These are phyloP conservation scores for Recurvomyces mirabilis DNA, from an alignment of 495 filamentous ascomycete genomes.

Conservation along the genomic window DNA sequence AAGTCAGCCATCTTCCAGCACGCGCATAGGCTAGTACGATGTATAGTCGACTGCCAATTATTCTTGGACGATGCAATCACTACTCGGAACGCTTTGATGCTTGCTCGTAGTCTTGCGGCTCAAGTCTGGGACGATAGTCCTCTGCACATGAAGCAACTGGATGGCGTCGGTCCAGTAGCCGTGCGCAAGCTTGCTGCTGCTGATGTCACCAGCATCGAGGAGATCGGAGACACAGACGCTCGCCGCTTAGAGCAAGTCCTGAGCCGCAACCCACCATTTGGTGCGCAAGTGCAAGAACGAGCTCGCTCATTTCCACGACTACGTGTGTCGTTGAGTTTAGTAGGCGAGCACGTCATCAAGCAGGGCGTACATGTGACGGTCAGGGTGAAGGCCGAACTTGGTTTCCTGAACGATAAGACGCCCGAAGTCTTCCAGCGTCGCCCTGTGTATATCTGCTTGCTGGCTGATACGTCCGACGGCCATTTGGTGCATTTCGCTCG, in stretches of 20 bases:
- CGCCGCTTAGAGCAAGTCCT: constrained; percentile 65
- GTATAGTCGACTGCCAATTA: constrained; percentile 76
- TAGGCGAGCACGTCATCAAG: constrained; percentile 35
- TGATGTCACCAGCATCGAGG: constrained; percentile 59
- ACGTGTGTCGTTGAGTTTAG: constrained; percentile 43
- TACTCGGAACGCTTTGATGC: constrained; percentile 60
- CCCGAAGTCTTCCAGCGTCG: constrained; percentile 50
- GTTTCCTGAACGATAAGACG: constrained; percentile 58
- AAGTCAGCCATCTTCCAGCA: constrained; percentile 61
- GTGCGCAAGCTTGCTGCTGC: constrained; percentile 66
- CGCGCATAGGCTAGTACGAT: constrained; percentile 63
- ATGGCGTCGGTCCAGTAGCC: constrained; percentile 64
- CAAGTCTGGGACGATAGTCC: constrained; percentile 80
- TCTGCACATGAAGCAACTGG: constrained; percentile 76
- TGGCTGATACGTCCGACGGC: constrained; percentile 69
- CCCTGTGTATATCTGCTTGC: constrained; percentile 56
- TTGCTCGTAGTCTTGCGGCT: constrained; percentile 66
- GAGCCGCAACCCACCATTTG: constrained; percentile 74
- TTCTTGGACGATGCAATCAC: constrained; percentile 53
- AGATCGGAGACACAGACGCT: constrained; percentile 55
- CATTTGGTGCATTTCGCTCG: constrained; percentile 66
- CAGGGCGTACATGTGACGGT: constrained; percentile 40
- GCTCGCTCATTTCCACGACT: constrained; percentile 68
- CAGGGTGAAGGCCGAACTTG: constrained; percentile 55
- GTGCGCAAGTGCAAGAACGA: constrained; percentile 51